These are phyloP conservation scores for Paramecium octaurelia DNA, from an alignment of 73 alveolate species.

Conservation along the genomic window DNA sequence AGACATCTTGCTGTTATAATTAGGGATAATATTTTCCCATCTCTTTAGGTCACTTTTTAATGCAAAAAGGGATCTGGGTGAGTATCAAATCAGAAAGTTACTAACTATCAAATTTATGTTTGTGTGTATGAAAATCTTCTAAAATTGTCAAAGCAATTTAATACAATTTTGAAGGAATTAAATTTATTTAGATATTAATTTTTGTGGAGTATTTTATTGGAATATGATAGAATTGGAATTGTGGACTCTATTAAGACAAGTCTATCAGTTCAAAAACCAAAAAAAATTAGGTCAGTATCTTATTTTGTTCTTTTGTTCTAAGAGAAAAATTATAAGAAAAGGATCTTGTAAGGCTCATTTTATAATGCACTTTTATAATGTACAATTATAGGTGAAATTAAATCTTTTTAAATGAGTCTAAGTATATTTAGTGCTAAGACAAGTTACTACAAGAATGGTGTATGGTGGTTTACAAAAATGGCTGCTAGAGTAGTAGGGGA, in stretches of 20 bases:
- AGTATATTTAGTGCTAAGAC: slow-evolving; percentile 41
- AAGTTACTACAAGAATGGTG: slow-evolving; percentile 48
- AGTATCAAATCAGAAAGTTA: not conserved
- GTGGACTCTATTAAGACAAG: not conserved
- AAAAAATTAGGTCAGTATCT: not conserved
- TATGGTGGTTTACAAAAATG: slow-evolving; percentile 63
- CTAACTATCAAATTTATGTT: not conserved
- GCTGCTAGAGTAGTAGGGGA: slow-evolving; percentile 55
- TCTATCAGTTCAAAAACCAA: not conserved
- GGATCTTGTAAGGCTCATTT: not conserved
- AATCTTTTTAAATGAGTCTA: slow-evolving; percentile 25
- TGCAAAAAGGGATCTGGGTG: not conserved
- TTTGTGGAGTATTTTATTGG: not conserved
- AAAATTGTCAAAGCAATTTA: not conserved
- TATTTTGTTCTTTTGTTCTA: not conserved
- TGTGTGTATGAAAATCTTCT: not conserved
- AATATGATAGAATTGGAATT: not conserved
- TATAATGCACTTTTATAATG: not conserved
- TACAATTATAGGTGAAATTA: not conserved
- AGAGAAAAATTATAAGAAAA: not conserved
- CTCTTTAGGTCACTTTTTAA: not conserved
- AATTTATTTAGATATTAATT: not conserved
- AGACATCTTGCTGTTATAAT: too few relatives aligned
- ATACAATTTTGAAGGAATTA: not conserved
- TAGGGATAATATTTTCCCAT: not conserved